phyloP scores from a whole-genome alignment of 1,139 yeast species.

The Nakaseomyces kungkrabaensis region DNA sequence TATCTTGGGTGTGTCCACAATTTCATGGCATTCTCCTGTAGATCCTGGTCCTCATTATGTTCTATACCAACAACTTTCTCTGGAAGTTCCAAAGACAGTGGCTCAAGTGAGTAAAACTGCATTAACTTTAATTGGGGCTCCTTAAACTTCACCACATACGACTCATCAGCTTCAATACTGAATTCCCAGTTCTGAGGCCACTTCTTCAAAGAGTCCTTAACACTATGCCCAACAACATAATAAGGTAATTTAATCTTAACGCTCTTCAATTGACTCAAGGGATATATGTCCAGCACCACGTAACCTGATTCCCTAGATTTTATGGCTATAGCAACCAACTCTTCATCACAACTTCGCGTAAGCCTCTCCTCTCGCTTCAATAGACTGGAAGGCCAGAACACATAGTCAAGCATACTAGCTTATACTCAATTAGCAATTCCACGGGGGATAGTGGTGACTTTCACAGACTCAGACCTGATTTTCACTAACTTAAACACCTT shows the following conservation, averaged over 20 bases:
- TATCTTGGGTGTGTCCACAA: slow-evolving; percentile 25
- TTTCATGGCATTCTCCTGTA: slow-evolving; percentile 23
- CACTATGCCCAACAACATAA: slow-evolving; percentile 9
- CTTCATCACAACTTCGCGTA: not conserved
- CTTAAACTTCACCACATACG: slow-evolving; percentile 47
- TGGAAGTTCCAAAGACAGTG: slow-evolving; percentile 57
- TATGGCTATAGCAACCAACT: not conserved
- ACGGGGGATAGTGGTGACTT: no score
- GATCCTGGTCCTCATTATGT: slow-evolving; percentile 10
- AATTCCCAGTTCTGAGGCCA: not conserved
- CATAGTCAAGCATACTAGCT: not conserved
- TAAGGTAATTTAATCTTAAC: slow-evolving; percentile 11
- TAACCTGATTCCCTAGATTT: not conserved
- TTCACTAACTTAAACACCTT: no score
- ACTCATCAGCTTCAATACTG: slow-evolving; percentile 3
- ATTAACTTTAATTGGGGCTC: slow-evolving; percentile 67
- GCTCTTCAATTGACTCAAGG: not conserved
- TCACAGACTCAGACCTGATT: no score
- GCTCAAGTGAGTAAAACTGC: slow-evolving; percentile 71
- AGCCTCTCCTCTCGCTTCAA: not conserved
- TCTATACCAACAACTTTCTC: slow-evolving; percentile 17
- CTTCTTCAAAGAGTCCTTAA: not conserved
- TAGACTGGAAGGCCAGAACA: not conserved
- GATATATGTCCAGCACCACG: not conserved
- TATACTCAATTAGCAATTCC: no score